Conservation (phyloP, 257 asterid genomes). For the Nicotiana sylvestris region DNA sequence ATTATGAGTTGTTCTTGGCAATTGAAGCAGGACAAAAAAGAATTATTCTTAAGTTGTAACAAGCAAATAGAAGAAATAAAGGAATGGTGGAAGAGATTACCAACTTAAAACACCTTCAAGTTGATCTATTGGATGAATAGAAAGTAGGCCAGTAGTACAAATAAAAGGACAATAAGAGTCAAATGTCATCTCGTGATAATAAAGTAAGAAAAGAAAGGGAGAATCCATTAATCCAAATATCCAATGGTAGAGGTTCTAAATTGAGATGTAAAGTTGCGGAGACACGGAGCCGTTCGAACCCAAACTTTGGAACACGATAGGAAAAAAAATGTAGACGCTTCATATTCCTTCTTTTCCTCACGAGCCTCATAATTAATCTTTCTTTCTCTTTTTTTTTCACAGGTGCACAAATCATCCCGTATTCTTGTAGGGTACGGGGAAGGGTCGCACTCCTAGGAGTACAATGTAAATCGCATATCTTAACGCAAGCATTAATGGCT, state of each 20-base stretch:
- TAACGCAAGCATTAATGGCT: too few species aligned
- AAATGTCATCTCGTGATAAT: not conserved
- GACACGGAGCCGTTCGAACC: conserved; percentile 65
- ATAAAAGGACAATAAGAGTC: conserved; percentile 1
- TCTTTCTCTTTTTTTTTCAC: too few species aligned
- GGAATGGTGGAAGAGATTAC: not conserved
- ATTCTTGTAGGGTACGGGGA: too few species aligned
- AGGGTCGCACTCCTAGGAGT: accelerated
- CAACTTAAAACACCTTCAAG: not conserved
- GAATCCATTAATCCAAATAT: conserved; percentile 13
- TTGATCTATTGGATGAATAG: not conserved
- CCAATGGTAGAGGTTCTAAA: conserved; percentile 30
- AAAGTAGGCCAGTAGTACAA: conserved; percentile 3
- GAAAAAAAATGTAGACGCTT: conserved; percentile 3
- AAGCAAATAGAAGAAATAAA: not conserved
- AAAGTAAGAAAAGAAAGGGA: not conserved
- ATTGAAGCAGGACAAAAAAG: conserved; percentile 1
- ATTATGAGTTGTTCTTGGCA: not conserved
- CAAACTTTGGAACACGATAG: conserved; percentile 40
- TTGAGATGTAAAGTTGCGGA: conserved; percentile 43
- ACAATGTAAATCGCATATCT: too few species aligned
- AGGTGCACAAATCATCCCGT: too few species aligned
- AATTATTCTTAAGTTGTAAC: not conserved
- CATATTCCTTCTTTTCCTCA: conserved; percentile 15
- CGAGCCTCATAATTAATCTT: not conserved